Evolutionary conservation across 2,329 filamentous ascomycete species (phyloP).

Genomic region (Pseudohalonectria lignicola): DNA sequence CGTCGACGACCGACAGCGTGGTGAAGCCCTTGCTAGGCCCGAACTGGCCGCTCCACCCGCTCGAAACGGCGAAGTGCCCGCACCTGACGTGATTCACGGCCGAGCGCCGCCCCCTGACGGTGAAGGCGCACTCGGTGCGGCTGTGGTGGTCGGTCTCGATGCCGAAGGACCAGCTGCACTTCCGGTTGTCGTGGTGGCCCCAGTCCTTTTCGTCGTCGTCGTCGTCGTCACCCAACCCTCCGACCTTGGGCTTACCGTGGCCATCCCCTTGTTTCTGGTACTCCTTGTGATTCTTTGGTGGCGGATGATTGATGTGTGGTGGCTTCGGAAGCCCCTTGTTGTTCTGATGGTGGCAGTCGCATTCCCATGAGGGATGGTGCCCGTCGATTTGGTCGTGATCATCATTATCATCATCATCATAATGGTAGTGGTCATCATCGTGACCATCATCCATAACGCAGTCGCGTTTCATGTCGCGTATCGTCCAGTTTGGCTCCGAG

Average conservation of each 20-base stretch:
- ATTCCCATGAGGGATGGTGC: too few relatives aligned
- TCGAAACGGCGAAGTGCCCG: constrained; percentile 36
- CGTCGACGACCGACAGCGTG: constrained; percentile 34
- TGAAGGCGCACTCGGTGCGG: background rate
- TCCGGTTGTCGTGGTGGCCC: background rate
- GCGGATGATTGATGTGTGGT: too few relatives aligned
- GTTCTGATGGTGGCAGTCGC: too few relatives aligned
- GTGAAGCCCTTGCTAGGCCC: constrained; percentile 38
- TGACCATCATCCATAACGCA: too few relatives aligned
- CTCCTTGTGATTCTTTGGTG: too few relatives aligned
- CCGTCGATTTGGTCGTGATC: too few relatives aligned
- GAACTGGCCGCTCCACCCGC: constrained; percentile 43
- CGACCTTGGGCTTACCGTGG: background rate
- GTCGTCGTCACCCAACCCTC: background rate
- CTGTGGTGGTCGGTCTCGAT: background rate
- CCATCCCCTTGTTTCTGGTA: background rate
- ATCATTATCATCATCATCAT: too few relatives aligned
- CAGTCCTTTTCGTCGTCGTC: background rate
- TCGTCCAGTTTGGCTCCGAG: too few relatives aligned
- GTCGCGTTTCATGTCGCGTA: too few relatives aligned
- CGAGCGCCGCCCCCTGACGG: background rate
- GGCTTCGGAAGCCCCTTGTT: too few relatives aligned
- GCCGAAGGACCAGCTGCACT: background rate
- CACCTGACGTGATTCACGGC: constrained; percentile 21
- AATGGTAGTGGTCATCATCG: too few relatives aligned